Percentiles rank a stretch among this genome's conserved stretches.
Evolutionary conservation across 768 basidiomycete genomes (phyloP).

Genomic region (Candolleomyces aberdarensis): DNA sequence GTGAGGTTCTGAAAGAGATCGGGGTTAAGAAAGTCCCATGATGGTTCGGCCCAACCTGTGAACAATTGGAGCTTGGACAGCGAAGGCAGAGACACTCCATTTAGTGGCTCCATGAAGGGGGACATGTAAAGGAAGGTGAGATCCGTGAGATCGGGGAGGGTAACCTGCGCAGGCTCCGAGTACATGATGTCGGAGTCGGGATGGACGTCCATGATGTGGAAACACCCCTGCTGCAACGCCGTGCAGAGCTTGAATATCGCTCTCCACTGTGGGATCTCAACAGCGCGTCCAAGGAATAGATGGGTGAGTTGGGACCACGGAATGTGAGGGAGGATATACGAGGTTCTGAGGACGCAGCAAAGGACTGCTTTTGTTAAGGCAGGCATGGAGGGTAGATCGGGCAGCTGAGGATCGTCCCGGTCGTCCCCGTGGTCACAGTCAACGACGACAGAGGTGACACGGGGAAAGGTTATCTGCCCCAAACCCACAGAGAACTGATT

Average conservation of each 20-base stretch:
- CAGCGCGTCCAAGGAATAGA: not conserved
- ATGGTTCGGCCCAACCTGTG: not conserved
- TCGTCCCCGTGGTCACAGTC: not conserved
- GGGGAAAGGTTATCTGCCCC: not conserved
- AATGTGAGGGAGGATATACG: not conserved
- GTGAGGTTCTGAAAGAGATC: not conserved
- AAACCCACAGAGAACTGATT: not conserved
- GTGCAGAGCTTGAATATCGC: not conserved
- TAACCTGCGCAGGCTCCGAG: not conserved
- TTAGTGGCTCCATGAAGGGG: not conserved
- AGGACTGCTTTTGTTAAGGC: not conserved
- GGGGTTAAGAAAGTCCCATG: not conserved
- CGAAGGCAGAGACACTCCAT: not conserved
- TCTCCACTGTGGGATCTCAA: not conserved
- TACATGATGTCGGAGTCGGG: not conserved
- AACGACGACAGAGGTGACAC: not conserved
- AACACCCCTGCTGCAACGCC: not conserved
- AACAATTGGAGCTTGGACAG: not conserved
- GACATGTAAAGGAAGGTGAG: not conserved
- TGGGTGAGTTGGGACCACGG: constrained; percentile 3
- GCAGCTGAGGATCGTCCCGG: not conserved
- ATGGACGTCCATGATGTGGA: not conserved
- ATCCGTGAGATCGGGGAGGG: not conserved
- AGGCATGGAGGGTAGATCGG: not conserved
- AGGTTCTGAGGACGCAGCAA: not conserved